phyloP scores from a whole-genome alignment of 306 rosid species.

The Prunus salicina region DNA sequence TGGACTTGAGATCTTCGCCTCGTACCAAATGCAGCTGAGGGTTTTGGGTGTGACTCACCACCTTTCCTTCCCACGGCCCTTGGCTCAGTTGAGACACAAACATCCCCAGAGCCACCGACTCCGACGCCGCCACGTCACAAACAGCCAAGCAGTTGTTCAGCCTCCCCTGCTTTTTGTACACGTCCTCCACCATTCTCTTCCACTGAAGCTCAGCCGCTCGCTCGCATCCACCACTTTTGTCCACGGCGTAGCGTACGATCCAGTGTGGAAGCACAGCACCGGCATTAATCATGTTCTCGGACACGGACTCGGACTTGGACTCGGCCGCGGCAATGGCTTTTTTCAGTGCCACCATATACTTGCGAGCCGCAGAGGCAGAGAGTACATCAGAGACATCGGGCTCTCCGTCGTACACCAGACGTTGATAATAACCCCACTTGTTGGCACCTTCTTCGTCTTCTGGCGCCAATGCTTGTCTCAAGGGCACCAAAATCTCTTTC shows the following conservation, averaged over 20 bases:
- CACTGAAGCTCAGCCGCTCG: slow-evolving; percentile 62
- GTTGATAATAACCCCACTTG: slow-evolving; percentile 37
- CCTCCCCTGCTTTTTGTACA: slow-evolving; percentile 36
- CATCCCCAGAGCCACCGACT: slow-evolving; percentile 44
- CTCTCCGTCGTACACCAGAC: slow-evolving; percentile 34
- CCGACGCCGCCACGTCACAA: slow-evolving; percentile 37
- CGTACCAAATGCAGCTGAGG: slow-evolving; percentile 47
- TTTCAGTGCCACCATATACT: slow-evolving; percentile 39
- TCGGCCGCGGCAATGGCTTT: neutral
- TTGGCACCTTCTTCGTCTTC: slow-evolving; percentile 24
- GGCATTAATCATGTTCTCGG: slow-evolving; percentile 30
- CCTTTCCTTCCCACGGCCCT: slow-evolving; percentile 61
- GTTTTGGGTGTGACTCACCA: slow-evolving; percentile 34
- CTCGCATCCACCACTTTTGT: slow-evolving; percentile 18
- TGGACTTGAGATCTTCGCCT: slow-evolving; percentile 39
- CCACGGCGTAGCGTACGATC: slow-evolving; percentile 18
- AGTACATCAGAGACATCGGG: neutral
- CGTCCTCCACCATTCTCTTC: slow-evolving; percentile 58
- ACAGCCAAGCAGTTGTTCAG: slow-evolving; percentile 44
- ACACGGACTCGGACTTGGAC: slow-evolving; percentile 15
- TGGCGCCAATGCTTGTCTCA: slow-evolving; percentile 49
- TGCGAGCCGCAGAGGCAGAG: slow-evolving; percentile 34
- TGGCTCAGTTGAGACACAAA: slow-evolving; percentile 54
- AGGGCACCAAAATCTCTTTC: slow-evolving; percentile 53
- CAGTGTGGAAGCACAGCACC: slow-evolving; percentile 65